Conservation (phyloP, 805 yeast genomes). For the Ogataea trehaloabstinens region DNA sequence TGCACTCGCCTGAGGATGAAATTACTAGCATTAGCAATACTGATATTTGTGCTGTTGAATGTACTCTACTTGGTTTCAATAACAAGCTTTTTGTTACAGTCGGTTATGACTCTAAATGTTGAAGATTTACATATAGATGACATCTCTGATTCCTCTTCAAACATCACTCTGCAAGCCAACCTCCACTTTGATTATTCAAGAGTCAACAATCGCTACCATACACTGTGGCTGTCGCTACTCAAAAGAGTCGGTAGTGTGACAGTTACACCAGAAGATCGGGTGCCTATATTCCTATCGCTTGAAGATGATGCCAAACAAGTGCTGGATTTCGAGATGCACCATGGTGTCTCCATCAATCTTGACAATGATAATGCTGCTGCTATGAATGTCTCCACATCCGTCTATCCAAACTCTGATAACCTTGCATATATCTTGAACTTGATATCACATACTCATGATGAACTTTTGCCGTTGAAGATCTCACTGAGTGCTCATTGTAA, state of each 20-base stretch:
- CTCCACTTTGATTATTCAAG: slow-evolving; percentile 6
- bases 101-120: slow-evolving; percentile 1
- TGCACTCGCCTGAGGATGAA: no score
- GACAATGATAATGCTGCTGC: neutral
- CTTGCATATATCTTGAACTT: slow-evolving; percentile 3
- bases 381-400: neutral
- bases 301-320: slow-evolving; percentile 1
- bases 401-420: slow-evolving; percentile 1
- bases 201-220: slow-evolving; percentile 4
- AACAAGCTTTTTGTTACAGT: neutral
- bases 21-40: no score
- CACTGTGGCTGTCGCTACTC: slow-evolving; percentile 3
- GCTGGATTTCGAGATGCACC: slow-evolving; percentile 2
- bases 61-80: neutral
- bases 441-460: neutral
- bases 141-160: slow-evolving; percentile 5
- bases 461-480: neutral
- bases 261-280: neutral
- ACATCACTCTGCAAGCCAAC: slow-evolving; percentile 1
- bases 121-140: slow-evolving; percentile 4
- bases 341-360: neutral
- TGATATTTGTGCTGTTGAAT: neutral
- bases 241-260: slow-evolving; percentile 1
- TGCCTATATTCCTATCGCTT: slow-evolving; percentile 7
- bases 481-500: neutral